These are phyloP conservation scores for Hygrophila difformis DNA, from an alignment of 257 asterid species.

Conservation along the genomic window DNA sequence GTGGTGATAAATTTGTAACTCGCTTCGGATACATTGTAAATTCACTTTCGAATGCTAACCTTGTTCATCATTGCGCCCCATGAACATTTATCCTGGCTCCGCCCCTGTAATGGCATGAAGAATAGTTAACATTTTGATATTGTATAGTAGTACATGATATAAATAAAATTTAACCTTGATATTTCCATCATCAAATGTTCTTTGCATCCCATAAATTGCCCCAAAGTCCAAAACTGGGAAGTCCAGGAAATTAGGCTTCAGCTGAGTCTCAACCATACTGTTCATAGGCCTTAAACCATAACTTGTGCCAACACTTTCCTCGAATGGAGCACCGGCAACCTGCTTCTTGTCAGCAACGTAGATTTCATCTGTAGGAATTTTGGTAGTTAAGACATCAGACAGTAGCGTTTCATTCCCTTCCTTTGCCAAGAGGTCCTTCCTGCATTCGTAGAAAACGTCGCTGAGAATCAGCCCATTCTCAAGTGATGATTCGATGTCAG, in stretches of 20 bases:
- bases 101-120: neutral
- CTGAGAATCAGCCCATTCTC: constrained; percentile 69
- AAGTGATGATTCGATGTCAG: constrained; percentile 64
- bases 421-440: constrained; percentile 75
- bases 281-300: constrained; percentile 61
- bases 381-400: constrained; percentile 29
- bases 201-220: constrained; percentile 59
- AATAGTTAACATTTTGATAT: neutral
- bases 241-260: constrained; percentile 56
- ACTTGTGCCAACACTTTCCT: constrained; percentile 61
- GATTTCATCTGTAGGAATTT: constrained; percentile 35
- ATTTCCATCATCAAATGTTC: constrained; percentile 95
- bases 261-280: constrained; percentile 31
- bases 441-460: constrained; percentile 82
- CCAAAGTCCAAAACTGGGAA: constrained; percentile 65
- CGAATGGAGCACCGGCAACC: constrained; percentile 30
- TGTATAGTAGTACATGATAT: no score
- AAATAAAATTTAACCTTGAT: constrained; percentile 50
- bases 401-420: constrained; percentile 59
- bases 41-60: no score
- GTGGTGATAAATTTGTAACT: no score
- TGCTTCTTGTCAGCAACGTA: constrained; percentile 15
- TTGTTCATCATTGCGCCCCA: no score
- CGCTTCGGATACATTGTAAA: no score
- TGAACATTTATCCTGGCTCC: no score